phyloP scores from a whole-genome alignment of 768 basidiomycete genomes.

The Podaxis sp. region DNA sequence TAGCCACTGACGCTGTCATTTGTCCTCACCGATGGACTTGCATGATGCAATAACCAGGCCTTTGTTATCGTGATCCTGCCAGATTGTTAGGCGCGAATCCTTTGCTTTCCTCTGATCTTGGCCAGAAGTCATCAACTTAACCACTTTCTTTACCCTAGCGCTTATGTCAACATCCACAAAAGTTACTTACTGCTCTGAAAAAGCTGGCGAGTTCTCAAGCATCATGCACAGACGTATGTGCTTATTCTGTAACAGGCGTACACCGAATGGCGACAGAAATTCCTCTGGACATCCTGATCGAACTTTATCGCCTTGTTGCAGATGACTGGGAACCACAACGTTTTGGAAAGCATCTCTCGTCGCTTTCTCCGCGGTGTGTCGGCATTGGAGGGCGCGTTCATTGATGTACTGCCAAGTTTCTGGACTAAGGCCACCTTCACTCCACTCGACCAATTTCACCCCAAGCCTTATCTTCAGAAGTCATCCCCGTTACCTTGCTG shows the following conservation, averaged over 20 bases:
- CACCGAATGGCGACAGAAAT: not conserved
- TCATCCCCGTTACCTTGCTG: slow-evolving; percentile 23
- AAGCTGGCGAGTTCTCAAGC: too few relatives aligned
- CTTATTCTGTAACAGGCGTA: not conserved
- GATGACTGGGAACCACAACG: slow-evolving; percentile 5
- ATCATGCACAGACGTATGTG: too few relatives aligned
- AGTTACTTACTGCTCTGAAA: too few relatives aligned
- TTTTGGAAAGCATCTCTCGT: not conserved
- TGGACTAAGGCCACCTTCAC: slow-evolving; percentile 29
- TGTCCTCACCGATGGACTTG: too few relatives aligned
- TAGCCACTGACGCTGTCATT: too few relatives aligned
- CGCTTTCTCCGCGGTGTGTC: slow-evolving; percentile 27
- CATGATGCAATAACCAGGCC: too few relatives aligned
- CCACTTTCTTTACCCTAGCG: too few relatives aligned
- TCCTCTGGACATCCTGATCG: not conserved
- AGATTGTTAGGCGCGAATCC: too few relatives aligned
- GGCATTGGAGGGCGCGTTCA: not conserved
- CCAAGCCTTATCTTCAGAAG: slow-evolving; percentile 25
- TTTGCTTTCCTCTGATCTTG: too few relatives aligned
- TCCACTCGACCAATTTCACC: slow-evolving; percentile 8
- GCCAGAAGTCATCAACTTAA: too few relatives aligned
- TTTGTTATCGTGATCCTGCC: too few relatives aligned
- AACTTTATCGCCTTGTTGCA: not conserved
- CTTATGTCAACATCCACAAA: too few relatives aligned
- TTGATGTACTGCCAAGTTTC: slow-evolving; percentile 21